phyloP scores from a whole-genome alignment of 352 stramenopile species.

The Phytophthora colocasiae region DNA sequence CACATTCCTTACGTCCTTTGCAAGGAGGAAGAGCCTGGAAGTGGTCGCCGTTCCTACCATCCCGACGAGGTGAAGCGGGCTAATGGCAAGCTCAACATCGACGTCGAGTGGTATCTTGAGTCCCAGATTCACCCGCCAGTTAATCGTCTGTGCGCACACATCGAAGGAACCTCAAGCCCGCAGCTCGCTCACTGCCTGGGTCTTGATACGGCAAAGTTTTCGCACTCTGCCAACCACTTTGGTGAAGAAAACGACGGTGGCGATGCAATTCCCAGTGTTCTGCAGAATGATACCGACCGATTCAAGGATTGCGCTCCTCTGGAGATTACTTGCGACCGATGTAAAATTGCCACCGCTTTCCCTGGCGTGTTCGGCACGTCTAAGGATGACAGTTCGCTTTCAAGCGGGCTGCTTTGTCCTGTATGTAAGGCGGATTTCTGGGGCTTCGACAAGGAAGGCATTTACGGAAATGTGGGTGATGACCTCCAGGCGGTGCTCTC shows the following conservation, averaged over 20 bases:
- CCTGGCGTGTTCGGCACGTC: constrained; percentile 72
- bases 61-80: constrained; percentile 85
- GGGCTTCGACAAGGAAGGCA: constrained; percentile 81
- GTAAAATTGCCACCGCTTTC: constrained; percentile 71
- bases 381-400: constrained; percentile 33
- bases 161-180: constrained; percentile 96
- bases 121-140: constrained; percentile 97
- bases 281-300: constrained; percentile 88
- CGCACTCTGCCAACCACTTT: constrained; percentile 73
- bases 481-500: constrained; percentile 81
- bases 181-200: constrained; percentile 97
- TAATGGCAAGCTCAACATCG: constrained; percentile 87
- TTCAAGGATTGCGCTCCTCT: constrained; percentile 90
- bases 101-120: constrained; percentile 98
- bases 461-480: constrained; percentile 76
- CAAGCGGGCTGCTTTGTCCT: constrained; percentile 73
- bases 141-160: constrained; percentile 98
- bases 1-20: constrained; percentile 99
- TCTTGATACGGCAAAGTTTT: constrained; percentile 96
- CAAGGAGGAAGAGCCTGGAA: constrained; percentile 82
- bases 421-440: constrained; percentile 84
- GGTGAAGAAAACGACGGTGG: constrained; percentile 87
- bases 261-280: constrained; percentile 89
- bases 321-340: constrained; percentile 77
- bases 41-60: constrained; percentile 81